A percentile compares a stretch with the other conserved stretches of the same genome.
Evolutionary conservation across 176 grass and related monocot species (phyloP).

Genomic region (Bromus sterilis): DNA sequence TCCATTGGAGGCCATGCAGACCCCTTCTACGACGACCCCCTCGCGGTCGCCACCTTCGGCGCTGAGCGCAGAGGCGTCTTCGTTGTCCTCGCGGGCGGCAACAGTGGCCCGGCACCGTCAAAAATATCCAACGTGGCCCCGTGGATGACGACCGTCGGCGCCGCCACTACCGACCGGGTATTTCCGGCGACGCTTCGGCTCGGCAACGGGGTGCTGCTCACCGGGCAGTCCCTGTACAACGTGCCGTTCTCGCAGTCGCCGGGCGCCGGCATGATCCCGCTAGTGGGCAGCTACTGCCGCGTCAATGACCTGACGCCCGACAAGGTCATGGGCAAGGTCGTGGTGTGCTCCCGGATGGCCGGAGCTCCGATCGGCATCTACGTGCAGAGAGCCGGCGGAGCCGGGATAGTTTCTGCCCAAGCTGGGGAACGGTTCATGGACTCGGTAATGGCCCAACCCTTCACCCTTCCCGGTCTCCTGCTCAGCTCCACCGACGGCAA

Average conservation of each 20-base stretch:
- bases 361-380: background rate
- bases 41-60: slow-evolving; percentile 19
- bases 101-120: background rate
- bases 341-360: background rate
- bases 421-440: background rate
- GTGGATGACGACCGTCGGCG: slow-evolving; percentile 28
- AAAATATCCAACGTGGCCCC: background rate
- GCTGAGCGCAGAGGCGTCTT: slow-evolving; percentile 8
- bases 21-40: background rate
- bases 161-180: background rate
- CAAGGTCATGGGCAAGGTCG: slow-evolving; percentile 21
- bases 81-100: slow-evolving; percentile 9
- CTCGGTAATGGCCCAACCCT: background rate
- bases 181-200: slow-evolving; percentile 6
- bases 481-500: background rate
- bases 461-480: background rate
- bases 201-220: background rate
- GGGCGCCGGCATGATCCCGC: background rate
- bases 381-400: slow-evolving; percentile 16
- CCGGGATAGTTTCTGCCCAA: background rate
- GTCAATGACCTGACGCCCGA: background rate
- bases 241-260: too few relatives aligned
- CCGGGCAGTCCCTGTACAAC: slow-evolving; percentile 9
- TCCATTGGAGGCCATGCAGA: background rate
- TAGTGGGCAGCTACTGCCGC: background rate